Base-by-base conservation (phyloP, 2,329 filamentous ascomycete genomes). In the Calonectria honghensis region DNA sequence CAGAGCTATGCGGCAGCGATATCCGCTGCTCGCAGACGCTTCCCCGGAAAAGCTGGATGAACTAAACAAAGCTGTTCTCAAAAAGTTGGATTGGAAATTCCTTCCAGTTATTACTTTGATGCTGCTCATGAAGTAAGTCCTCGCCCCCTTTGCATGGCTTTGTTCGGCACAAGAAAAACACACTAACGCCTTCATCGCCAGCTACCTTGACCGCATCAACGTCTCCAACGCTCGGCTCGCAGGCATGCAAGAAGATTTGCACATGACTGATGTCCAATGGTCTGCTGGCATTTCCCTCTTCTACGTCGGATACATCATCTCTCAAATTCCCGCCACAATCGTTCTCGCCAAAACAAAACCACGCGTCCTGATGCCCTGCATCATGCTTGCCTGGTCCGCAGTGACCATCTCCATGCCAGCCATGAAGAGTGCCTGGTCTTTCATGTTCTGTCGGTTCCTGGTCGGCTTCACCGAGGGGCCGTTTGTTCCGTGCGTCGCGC, bases 151-250 rank as follows among this genome's bases (percentile, higher is more conserved):
- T 16, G 24, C 51, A 35, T 24, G 10, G 3, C 32, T 35, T 35
- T 10, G 11, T 2, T 10, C 32, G 11, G 10, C 32, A 10, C 32
- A 27, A 32, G 4, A 48, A 11, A 20, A 24, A 24, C 24, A 24
- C 27, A 7, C 31, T 65, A 6, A 65, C 20, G 4, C 18, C 20
- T 29, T 65, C 27, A 9, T 65, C 29, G 7, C 61, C 32, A 89
- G 87, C 79, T 89, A 89, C 78, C 83, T 89, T 52, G 87, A 89
- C 75, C 83, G 87, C 65, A 88, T 87, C 52, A 90, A 89, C 76
- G 87, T 89, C 50, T 88, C 87, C 63, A 85, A 85, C 73, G 84
- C 84, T 9, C 82, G 83, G 41, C 80, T 86, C n/a, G 83, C 83
- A 16, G 83, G 83, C 9, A 82, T 86, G 71, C 81, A 84, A 68